Conservation (phyloP, 2,329 filamentous ascomycete species). For the Pestalotiopsis sp. region DNA sequence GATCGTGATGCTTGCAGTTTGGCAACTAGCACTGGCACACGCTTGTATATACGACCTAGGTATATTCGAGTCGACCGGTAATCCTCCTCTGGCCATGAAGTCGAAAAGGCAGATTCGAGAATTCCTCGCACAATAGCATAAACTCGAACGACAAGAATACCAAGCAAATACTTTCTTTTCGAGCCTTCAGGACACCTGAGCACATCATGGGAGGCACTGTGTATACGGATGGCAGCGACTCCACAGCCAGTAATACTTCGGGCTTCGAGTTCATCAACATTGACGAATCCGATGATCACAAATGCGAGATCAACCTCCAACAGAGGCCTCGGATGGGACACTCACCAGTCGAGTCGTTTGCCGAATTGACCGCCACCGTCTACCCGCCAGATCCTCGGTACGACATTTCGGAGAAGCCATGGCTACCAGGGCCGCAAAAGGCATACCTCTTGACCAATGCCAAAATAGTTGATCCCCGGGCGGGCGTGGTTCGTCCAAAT, state of each 20-base stretch:
- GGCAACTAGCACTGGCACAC: no score
- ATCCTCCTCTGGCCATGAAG: no score
- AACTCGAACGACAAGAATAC: no score
- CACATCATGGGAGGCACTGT: not conserved
- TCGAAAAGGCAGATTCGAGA: no score
- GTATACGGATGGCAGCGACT: not conserved
- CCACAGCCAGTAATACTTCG: not conserved
- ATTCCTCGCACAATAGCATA: no score
- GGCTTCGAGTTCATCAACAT: not conserved
- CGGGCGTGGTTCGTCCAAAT: not conserved
- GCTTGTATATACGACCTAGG: no score
- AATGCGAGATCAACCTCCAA: not conserved
- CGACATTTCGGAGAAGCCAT: not conserved
- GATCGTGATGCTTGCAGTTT: no score
- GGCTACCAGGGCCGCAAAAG: slow-evolving; percentile 2
- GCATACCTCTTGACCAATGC: not conserved
- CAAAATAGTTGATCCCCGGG: not conserved
- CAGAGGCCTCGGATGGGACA: not conserved
- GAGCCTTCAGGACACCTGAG: no score
- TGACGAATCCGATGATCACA: not conserved
- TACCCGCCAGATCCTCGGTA: not conserved
- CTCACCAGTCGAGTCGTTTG: not conserved
- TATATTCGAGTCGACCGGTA: no score
- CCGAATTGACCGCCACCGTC: not conserved
- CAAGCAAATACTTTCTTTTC: no score